These are phyloP conservation scores for Microthyrium microscopicum DNA, from an alignment of 2,329 filamentous ascomycete species.

Conservation along the genomic window DNA sequence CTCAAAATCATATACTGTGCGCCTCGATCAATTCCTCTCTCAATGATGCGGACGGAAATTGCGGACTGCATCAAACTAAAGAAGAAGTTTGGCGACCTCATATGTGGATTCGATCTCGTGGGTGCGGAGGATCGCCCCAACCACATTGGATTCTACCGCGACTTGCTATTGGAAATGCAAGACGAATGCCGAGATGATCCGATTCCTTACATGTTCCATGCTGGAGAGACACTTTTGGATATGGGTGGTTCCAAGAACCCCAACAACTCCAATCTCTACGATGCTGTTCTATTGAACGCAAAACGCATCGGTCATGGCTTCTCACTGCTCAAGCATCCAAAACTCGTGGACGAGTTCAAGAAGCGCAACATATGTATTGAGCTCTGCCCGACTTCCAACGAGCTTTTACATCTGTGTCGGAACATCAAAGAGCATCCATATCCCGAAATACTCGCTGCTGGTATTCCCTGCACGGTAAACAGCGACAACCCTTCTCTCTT, in stretches of 20 bases:
- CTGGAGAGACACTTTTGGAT: slow-evolving; percentile 53
- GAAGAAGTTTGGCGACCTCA: slow-evolving; percentile 36
- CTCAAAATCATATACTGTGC: slow-evolving; percentile 59
- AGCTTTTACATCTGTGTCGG: slow-evolving; percentile 53
- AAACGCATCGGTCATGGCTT: slow-evolving; percentile 63
- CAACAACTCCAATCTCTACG: slow-evolving; percentile 44
- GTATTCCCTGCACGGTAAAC: slow-evolving; percentile 56
- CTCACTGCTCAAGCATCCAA: slow-evolving; percentile 48
- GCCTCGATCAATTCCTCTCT: slow-evolving; percentile 39
- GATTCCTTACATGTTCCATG: slow-evolving; percentile 62
- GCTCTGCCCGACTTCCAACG: slow-evolving; percentile 62
- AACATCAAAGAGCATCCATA: slow-evolving; percentile 49
- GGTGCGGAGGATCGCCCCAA: slow-evolving; percentile 49
- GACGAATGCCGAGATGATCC: slow-evolving; percentile 34
- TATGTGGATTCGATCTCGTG: slow-evolving; percentile 56
- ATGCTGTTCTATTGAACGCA: slow-evolving; percentile 47
- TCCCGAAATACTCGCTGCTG: slow-evolving; percentile 52
- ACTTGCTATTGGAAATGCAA: slow-evolving; percentile 42
- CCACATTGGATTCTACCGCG: slow-evolving; percentile 39
- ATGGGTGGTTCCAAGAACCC: slow-evolving; percentile 44
- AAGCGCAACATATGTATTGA: slow-evolving; percentile 51
- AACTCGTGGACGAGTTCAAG: slow-evolving; percentile 50
- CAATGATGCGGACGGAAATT: slow-evolving; percentile 35
- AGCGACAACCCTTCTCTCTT: slow-evolving; percentile 63
- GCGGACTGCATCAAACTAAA: slow-evolving; percentile 47